Base-by-base conservation (phyloP, 1,284 basidiomycete genomes). In the Tilletia setariae region DNA sequence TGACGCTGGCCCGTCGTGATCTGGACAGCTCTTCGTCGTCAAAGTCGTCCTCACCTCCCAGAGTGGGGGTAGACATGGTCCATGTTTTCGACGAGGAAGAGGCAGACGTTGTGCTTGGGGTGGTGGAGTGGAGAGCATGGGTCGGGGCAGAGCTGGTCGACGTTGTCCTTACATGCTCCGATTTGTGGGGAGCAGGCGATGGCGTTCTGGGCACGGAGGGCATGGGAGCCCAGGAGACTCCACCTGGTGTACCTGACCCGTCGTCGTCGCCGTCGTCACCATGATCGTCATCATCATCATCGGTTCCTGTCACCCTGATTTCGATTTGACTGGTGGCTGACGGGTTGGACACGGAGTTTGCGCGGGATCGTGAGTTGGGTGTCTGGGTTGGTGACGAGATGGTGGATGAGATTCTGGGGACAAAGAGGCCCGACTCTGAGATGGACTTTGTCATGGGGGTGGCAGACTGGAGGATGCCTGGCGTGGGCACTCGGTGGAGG, bases 181-280 rank as follows among this genome's bases (percentile, higher is more conserved):
- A 6, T 11, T 40, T 40, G 4, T 40, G 35, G 4, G 35, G 35
- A 6, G 35, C 11, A 40, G 35, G 35, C 6, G 35, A 40, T 11
- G 35, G 35, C 35, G 35, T 11, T 40, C 35, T 40, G 35, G 35
- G 35, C 4, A 40, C 35, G 6, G 35, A n/a, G 30, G 56, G 56
- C 13, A 61, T 40, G 16, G 56, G 56, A 0, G 56, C 56, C 56
- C 56, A 61, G 15, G 56, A 61, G 56, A 61, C 56, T 15, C 28
- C 28, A 21, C 13, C 19, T 2, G 25, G 51, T 25, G 46, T 49
- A 6, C 15, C 15, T 7, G 51, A 15, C 6, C 51, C 9, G 25
- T 30, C 13, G 53, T 23, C 32, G 9, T 59, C 25, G 11, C 4
- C 11, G 43, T 44, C 43, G 43, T 9, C 11, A 23, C 16, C 46